Percentiles rank a stretch among this genome's conserved stretches.
Conservation (phyloP, 768 basidiomycete species). For the Cubamyces lactineus region DNA sequence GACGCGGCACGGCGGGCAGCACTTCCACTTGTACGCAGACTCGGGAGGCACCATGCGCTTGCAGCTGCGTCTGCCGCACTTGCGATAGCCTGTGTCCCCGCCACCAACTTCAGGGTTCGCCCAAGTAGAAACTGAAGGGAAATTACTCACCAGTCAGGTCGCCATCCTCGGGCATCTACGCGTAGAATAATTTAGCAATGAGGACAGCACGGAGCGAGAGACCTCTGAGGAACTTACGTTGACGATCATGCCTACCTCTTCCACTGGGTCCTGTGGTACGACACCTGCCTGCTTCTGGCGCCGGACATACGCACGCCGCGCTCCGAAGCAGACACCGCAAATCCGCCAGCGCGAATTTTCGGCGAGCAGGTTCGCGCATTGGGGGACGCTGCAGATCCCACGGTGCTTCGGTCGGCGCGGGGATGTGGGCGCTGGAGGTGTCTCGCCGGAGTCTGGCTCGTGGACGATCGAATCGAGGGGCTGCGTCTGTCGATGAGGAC, state of each 20-base stretch:
- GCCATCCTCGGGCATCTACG: constrained; percentile 2
- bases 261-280: not conserved
- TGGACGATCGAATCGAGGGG: no score
- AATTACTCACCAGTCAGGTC: constrained; percentile 5
- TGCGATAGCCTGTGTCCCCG: constrained; percentile 13
- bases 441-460: no score
- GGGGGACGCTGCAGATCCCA: constrained; percentile 20
- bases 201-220: not conserved
- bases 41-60: constrained; percentile 24
- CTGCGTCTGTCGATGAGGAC: no score
- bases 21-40: constrained; percentile 24
- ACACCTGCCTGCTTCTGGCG: not conserved
- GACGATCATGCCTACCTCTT: not conserved
- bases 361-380: constrained; percentile 29
- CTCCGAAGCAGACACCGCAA: constrained; percentile 25
- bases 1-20: constrained; percentile 29
- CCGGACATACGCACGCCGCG: constrained; percentile 10
- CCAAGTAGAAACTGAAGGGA: not conserved
- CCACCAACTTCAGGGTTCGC: not conserved
- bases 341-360: constrained; percentile 21
- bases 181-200: not conserved
- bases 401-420: constrained; percentile 1
- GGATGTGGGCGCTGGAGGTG: not conserved
- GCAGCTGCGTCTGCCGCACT: constrained; percentile 25
- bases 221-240: not conserved